phyloP scores from a whole-genome alignment of 202 grass and related monocot genomes.

The Thinopyrum obtusiflorum region DNA sequence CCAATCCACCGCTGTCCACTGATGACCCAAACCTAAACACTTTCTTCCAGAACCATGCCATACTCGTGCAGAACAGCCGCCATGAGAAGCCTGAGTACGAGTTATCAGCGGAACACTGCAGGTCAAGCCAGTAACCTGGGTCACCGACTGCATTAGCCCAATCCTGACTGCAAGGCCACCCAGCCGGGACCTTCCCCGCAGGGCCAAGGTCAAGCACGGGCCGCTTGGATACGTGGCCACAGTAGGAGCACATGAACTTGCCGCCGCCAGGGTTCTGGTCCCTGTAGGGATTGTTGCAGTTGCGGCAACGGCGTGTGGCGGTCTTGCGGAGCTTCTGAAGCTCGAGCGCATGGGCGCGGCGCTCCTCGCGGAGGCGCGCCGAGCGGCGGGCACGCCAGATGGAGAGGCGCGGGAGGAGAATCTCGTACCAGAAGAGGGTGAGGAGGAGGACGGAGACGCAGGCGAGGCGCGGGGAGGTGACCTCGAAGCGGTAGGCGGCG shows the following conservation, averaged over 20 bases:
- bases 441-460: constrained; percentile 85
- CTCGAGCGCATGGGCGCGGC: constrained; percentile 61
- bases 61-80: constrained; percentile 36
- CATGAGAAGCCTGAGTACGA: constrained; percentile 47
- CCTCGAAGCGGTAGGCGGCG: constrained; percentile 75
- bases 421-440: constrained; percentile 98
- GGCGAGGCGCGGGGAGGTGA: constrained; percentile 87
- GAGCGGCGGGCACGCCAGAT: constrained; percentile 77
- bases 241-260: constrained; percentile 94
- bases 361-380: constrained; percentile 71
- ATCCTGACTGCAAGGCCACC: constrained; percentile 77
- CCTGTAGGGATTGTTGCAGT: constrained; percentile 77
- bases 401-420: constrained; percentile 73
- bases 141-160: constrained; percentile 41
- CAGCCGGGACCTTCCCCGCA: constrained; percentile 26
- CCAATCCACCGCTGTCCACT: constrained; percentile 20
- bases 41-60: constrained; percentile 60
- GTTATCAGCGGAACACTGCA: constrained; percentile 38
- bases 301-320: constrained; percentile 79
- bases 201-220: constrained; percentile 68
- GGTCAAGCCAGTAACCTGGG: constrained; percentile 47
- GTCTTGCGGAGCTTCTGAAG: constrained; percentile 87
- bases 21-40: constrained; percentile 57
- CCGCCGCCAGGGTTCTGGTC: constrained; percentile 89
- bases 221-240: constrained; percentile 85